These are phyloP conservation scores for Schoenoplectus tabernaemontani DNA, from an alignment of 202 grass and related monocot species.

Conservation along the genomic window DNA sequence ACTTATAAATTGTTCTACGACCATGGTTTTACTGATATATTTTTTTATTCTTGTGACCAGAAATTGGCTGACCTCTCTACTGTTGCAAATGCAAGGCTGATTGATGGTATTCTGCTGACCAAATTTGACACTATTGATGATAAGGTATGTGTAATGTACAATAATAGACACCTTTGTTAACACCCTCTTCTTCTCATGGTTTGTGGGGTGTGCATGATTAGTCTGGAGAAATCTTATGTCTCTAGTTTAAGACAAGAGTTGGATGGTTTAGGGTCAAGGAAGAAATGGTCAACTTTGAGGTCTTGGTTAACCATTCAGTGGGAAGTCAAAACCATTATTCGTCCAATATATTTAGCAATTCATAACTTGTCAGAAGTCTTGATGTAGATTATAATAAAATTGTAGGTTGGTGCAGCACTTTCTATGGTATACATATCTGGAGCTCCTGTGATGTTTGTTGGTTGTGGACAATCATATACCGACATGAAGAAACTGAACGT, in stretches of 20 bases:
- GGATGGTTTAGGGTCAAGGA: not conserved
- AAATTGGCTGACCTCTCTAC: constrained; percentile 87
- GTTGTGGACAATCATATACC: constrained; percentile 88
- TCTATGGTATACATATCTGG: constrained; percentile 96
- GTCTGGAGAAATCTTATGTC: not conserved
- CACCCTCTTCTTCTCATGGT: not conserved
- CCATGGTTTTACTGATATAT: not conserved
- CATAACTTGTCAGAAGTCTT: not conserved
- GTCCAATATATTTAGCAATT: not conserved
- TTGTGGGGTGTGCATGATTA: not conserved
- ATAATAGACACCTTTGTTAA: not conserved
- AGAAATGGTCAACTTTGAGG: not conserved
- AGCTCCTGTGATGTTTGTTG: constrained; percentile 87
- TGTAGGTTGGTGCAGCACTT: constrained; percentile 73
- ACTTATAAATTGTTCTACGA: not conserved
- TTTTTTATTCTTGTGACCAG: constrained; percentile 31
- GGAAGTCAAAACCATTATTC: not conserved
- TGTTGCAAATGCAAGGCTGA: constrained; percentile 68
- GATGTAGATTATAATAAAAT: not conserved
- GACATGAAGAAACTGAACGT: constrained; percentile 94
- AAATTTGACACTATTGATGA: constrained; percentile 96
- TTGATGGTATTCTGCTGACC: constrained; percentile 88
- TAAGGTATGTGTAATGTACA: constrained; percentile 44
- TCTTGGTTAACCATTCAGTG: not conserved
- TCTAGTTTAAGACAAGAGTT: not conserved